Base-by-base conservation (phyloP, 2,329 filamentous ascomycete genomes). In the Lomentospora prolificans region DNA sequence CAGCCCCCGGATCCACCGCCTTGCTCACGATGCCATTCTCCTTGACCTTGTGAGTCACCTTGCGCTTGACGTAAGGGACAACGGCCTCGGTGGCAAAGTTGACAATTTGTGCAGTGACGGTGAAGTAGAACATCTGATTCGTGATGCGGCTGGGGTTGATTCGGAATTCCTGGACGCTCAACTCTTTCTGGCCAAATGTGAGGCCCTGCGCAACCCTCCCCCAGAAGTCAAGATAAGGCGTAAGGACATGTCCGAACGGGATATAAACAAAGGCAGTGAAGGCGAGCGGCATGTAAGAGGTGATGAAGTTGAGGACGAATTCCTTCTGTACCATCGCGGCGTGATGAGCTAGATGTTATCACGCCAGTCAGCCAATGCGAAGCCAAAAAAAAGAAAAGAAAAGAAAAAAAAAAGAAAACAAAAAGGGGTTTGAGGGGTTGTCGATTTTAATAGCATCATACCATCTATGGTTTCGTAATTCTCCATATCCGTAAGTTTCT, bases 241-340 rank as follows among this genome's bases (percentile, higher is more conserved):
- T 83, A 9, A 99, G 81, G 50, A 90, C 70, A 58, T 84, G 82
- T 12, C 89, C 92, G 63, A 97, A 97, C 0, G 92, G 92, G 19
- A 96, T 89, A 64, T 96, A 97, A 60, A 96, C 84, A 63, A 96
- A 97, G 0, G 91, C 89, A 0, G 91, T 96, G 17, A 97, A 79
- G 65, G 95, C 85, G n/a, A 95, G 85, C 1, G 90, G 88, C 54
- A 95, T 83, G 67, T 96, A 97, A 0, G 91, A 95, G 4, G 90
- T 95, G 70, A 97, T 92, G 71, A 96, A 96, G 74, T 96, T 95
- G 65, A 97, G 81, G 12, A 97, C 84, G 65, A 99, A 97, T 31
- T 95, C 87, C 75, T 99, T 99, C 57, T 89, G 85, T 0, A 94
- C 89, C 66, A 96, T 81, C 1, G 91, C 87, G 19, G 87, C 82